phyloP scores from a whole-genome alignment of 2,329 filamentous ascomycete genomes.

The Didymellaceae sp. region DNA sequence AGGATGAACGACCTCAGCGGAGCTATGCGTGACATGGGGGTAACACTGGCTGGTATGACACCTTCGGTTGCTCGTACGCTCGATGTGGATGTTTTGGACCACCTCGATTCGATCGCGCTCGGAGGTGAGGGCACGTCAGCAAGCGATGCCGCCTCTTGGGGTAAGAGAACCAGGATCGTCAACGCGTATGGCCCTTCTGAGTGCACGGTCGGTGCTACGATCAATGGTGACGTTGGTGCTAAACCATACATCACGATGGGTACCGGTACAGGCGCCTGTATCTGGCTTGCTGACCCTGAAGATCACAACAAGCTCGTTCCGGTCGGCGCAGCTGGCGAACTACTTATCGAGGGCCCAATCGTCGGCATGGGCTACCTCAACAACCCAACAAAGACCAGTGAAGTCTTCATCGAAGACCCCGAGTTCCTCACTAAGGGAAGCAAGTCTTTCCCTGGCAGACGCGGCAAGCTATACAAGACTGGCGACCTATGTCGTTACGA shows the following conservation, averaged over 20 bases:
- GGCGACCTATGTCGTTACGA: slow-evolving; percentile 58
- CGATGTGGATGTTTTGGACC: slow-evolving; percentile 46
- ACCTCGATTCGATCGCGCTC: slow-evolving; percentile 53
- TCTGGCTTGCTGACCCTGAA: slow-evolving; percentile 52
- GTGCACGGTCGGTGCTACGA: slow-evolving; percentile 44
- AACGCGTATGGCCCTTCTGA: slow-evolving; percentile 49
- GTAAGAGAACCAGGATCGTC: slow-evolving; percentile 42
- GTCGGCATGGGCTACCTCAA: slow-evolving; percentile 49
- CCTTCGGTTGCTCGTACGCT: slow-evolving; percentile 48
- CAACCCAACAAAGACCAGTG: slow-evolving; percentile 45
- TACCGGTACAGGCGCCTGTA: slow-evolving; percentile 40
- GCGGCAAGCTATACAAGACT: slow-evolving; percentile 55
- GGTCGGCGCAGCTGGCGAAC: slow-evolving; percentile 55
- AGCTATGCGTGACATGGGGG: slow-evolving; percentile 44
- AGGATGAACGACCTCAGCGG: slow-evolving; percentile 57
- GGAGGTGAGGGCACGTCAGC: slow-evolving; percentile 48
- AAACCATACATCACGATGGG: slow-evolving; percentile 49
- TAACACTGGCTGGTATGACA: slow-evolving; percentile 47
- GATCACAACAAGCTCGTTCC: slow-evolving; percentile 48
- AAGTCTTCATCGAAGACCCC: slow-evolving; percentile 58
- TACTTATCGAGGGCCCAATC: slow-evolving; percentile 66
- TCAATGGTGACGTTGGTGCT: slow-evolving; percentile 37
- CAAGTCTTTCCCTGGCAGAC: slow-evolving; percentile 58
- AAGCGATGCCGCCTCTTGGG: slow-evolving; percentile 53
- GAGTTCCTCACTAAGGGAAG: slow-evolving; percentile 66